Evolutionary conservation across 805 yeast species (phyloP).

Genomic region (Lachancea thermotolerans): DNA sequence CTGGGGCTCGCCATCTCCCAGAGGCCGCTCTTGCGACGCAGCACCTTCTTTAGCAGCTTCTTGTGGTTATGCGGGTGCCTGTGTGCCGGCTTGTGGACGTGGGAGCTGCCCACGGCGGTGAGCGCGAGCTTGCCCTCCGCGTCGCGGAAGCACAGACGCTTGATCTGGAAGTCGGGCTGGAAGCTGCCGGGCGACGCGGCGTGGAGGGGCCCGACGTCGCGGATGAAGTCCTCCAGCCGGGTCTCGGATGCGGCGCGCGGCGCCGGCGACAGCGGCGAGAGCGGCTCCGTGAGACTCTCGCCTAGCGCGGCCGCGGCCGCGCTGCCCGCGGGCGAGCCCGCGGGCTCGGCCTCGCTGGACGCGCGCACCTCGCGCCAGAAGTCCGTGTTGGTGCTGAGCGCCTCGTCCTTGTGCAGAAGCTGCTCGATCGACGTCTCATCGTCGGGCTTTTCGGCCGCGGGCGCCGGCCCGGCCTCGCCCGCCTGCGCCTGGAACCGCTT

Average conservation of each 20-base stretch:
- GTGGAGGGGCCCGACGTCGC: constrained; percentile 3
- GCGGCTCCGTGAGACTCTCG: not conserved
- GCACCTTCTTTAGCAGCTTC: constrained; percentile 17
- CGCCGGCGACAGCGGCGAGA: not conserved
- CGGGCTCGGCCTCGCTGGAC: constrained; percentile 9
- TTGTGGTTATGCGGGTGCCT: constrained; percentile 8
- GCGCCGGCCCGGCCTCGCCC: not conserved
- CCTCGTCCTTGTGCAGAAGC: constrained; percentile 6
- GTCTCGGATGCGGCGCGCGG: not conserved
- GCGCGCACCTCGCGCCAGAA: constrained; percentile 30
- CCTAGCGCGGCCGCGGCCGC: not conserved
- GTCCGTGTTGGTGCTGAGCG: constrained; percentile 18
- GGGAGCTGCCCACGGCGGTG: constrained; percentile 2
- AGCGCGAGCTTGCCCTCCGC: constrained; percentile 28
- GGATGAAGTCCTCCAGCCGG: constrained; percentile 7
- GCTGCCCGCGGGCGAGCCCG: constrained; percentile 4
- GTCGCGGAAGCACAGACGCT: constrained; percentile 27
- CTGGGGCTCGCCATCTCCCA: constrained; percentile 31
- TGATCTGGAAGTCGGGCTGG: constrained; percentile 19
- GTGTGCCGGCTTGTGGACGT: constrained; percentile 4
- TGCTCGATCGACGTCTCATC: not conserved
- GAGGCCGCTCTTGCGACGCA: constrained; percentile 30
- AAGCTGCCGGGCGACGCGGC: not conserved
- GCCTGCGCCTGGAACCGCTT: constrained; percentile 14
- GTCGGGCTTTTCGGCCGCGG: not conserved